These are phyloP conservation scores for Solanum lignicaule DNA, from an alignment of 257 asterid species.

Conservation along the genomic window DNA sequence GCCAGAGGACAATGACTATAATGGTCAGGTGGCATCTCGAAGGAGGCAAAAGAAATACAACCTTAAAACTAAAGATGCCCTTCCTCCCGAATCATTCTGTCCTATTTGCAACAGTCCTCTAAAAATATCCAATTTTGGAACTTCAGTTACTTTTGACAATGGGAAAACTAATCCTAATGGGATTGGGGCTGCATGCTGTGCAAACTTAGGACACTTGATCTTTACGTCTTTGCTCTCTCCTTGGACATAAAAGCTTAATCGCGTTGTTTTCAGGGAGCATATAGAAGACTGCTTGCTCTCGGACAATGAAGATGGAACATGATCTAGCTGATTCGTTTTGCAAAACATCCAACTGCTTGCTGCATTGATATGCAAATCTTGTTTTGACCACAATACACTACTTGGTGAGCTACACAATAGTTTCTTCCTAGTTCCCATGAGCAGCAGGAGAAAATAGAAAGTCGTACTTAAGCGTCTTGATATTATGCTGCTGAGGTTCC, in stretches of 20 bases:
- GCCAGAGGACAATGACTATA: slow-evolving; percentile 43
- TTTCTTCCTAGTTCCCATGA: background rate
- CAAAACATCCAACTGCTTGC: background rate
- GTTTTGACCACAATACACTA: background rate
- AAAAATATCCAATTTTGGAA: slow-evolving; percentile 24
- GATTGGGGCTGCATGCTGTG: slow-evolving; percentile 30
- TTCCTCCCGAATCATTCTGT: slow-evolving; percentile 66
- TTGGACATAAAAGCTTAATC: background rate
- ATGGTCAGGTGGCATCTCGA: slow-evolving; percentile 44
- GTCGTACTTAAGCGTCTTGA: background rate
- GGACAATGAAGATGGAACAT: slow-evolving; percentile 51
- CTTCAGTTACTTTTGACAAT: slow-evolving; percentile 6
- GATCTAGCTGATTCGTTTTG: background rate
- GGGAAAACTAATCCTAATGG: slow-evolving; percentile 21
- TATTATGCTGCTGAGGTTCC: background rate
- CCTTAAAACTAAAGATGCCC: slow-evolving; percentile 45
- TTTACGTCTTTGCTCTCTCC: background rate
- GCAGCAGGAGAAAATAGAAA: background rate
- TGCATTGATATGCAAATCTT: background rate
- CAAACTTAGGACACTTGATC: background rate
- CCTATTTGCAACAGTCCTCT: slow-evolving; percentile 74
- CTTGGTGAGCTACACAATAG: background rate
- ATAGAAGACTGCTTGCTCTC: slow-evolving; percentile 65
- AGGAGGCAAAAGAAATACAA: slow-evolving; percentile 87
- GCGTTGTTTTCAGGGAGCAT: slow-evolving; percentile 38